Base-by-base conservation (phyloP, 2,329 filamentous ascomycete species). In the Aspergillus hiratsukae region DNA sequence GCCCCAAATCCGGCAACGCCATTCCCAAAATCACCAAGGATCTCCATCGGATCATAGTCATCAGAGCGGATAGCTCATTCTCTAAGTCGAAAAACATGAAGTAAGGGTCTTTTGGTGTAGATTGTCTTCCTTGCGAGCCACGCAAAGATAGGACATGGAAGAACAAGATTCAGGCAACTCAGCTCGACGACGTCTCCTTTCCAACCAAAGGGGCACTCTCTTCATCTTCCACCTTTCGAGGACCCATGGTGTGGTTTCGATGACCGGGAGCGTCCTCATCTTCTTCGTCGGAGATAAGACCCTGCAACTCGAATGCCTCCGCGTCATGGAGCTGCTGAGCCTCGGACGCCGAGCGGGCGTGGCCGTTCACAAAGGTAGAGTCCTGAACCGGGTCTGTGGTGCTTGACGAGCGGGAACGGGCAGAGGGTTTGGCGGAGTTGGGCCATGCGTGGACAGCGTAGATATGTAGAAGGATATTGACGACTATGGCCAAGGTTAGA, bases 291-390 rank as follows among this genome's bases (percentile, higher is more conserved):
- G 89, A 94, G 71, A 92, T 92, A 41, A 99, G 76, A 0, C 90
- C 93, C 58, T 94, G 91, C 1, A 99, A 81, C 75, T 97, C 94
- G 71, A 96, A 99, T 65, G 96, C 91, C 69, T 97, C 88, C 0
- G 90, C 92, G 69, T 96, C 92, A 29, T 84, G 81, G 40, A 93
- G 79, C 58, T 84, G 84, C 72, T 78, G 69, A 46, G 62, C 74
- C 63, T 70, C 75, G 19, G 72, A 69, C 27, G 61, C 59, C 1
- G 69, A 64, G 52, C 70, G 71, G 3, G 73, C 71, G 59, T 81
- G 78, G 17, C 79, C 78, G 60, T 81, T 81, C 50, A 69, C 59
- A 37, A 61, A 58, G 27, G 46, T 37, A 6, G 40, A 43, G 23
- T 46, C 43, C 9, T 46, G 19, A 14, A 54, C 48, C 9, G 56